Base-by-base conservation (phyloP, 225 moss, liverwort and hornwort genomes). In the Marchantia polymorpha region DNA sequence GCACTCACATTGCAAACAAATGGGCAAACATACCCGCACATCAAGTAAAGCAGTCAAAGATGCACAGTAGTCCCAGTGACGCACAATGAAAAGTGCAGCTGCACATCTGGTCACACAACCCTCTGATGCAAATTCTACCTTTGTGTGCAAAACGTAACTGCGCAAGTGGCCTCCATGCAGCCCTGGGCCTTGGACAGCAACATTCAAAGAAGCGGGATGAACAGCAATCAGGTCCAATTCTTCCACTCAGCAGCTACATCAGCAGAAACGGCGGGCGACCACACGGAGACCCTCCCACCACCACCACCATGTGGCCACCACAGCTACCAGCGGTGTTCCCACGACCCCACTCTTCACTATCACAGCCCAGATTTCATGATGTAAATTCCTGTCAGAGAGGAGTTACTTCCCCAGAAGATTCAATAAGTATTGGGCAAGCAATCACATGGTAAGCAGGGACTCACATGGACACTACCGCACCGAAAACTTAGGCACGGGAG, bases 311-410 rank as follows among this genome's bases (percentile, higher is more conserved):
- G 75, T 78, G 86, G 83, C 86, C 83, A 86, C 81, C 83, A 87
- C 88, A 91, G 95, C 90, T 92, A 95, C 81, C 79, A 87, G 73
- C 76, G 68, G 92, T 90, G 89, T 91, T 87, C 93, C 92, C 93
- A 93, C 95, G 95, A 92, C 95, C 95, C 93, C 95, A 95, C 88
- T 95, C 92, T 88, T 89, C 95, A 93, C 95, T 95, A 95, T 89
- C 95, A 95, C 95, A 95, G 81, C 86, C 86, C 86, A 86, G 80
- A 78, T 83, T 83, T 83, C 91, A 93, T 88, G 87, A 89, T 56
- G 84, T 81, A 87, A 92, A 92, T 84, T 88, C 79, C 93, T 81
- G 89, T 90, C 91, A 88, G 88, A 72, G 58, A 29, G 74, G 68
- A 55, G 56, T 70, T 86, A 49, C 80, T 82, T 75, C 63, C 71